Percentiles rank a stretch among this genome's conserved stretches.
Conservation (phyloP, 177 flowering plant species). For the Vitis hybrid region DNA sequence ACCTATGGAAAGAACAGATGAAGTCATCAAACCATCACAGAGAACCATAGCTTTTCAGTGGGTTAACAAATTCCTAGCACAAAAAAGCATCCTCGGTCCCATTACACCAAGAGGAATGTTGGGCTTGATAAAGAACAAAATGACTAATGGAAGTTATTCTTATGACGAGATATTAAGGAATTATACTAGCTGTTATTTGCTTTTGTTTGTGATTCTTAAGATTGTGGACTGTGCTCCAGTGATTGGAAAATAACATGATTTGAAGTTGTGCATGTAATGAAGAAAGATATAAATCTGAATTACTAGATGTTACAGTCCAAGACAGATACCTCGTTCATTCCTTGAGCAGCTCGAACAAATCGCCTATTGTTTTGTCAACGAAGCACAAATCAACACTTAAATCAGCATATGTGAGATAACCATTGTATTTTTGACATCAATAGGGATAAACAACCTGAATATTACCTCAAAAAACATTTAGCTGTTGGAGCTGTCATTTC, state of each 20-base stretch:
- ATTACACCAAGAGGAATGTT: too few species aligned
- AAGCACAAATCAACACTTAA: slow-evolving; percentile 12
- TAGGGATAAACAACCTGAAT: not conserved
- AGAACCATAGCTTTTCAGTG: not conserved
- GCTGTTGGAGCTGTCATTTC: slow-evolving; percentile 94
- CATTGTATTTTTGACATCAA: not conserved
- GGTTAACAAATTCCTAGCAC: not conserved
- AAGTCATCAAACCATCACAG: not conserved
- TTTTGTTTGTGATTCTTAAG: too few species aligned
- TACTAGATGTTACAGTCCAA: not conserved
- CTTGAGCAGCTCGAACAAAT: slow-evolving; percentile 88
- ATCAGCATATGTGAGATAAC: not conserved
- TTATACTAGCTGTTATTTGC: too few species aligned
- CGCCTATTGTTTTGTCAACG: slow-evolving; percentile 44
- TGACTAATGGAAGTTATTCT: too few species aligned
- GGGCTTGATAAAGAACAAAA: too few species aligned
- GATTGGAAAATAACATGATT: too few species aligned
- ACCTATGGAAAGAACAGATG: slow-evolving; percentile 31
- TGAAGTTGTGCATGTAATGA: too few species aligned
- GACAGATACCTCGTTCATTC: slow-evolving; percentile 56
- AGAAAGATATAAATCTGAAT: too few species aligned
- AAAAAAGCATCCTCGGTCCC: too few species aligned
- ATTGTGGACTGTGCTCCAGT: too few species aligned
- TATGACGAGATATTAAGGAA: too few species aligned
- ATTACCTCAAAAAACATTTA: slow-evolving; percentile 88